phyloP scores from a whole-genome alignment of 306 rosid species.

The Phaseolus lunatus region DNA sequence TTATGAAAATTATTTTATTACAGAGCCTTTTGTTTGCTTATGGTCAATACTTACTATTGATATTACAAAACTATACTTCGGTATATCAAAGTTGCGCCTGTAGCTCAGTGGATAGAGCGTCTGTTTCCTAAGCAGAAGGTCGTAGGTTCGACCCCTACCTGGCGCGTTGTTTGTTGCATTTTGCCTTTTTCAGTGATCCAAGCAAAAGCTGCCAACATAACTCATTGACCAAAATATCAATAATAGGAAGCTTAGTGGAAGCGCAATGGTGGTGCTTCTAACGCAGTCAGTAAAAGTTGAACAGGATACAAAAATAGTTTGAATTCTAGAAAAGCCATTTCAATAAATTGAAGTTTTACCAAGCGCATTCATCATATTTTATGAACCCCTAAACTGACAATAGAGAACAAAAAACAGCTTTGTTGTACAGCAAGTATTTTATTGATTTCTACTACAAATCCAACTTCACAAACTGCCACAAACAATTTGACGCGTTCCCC shows the following conservation, averaged over 20 bases:
- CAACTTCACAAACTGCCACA: conserved; percentile 22
- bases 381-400: conserved; percentile 29
- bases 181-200: not conserved
- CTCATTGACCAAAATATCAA: too few relatives aligned
- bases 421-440: conserved; percentile 20
- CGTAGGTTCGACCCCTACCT: conserved; percentile 96
- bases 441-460: conserved; percentile 37
- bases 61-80: too few relatives aligned
- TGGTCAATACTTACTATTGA: too few relatives aligned
- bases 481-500: conserved; percentile 28
- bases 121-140: conserved; percentile 97
- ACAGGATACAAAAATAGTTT: not conserved
- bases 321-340: not conserved
- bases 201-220: not conserved
- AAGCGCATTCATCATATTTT: conserved; percentile 10
- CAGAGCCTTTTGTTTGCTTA: too few relatives aligned
- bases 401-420: not conserved
- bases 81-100: conserved; percentile 51
- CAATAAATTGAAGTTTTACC: conserved; percentile 5
- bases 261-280: too few relatives aligned
- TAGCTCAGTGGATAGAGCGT: conserved; percentile 98
- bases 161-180: conserved; percentile 48
- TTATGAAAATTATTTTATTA: too few relatives aligned
- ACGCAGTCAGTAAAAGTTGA: too few relatives aligned
- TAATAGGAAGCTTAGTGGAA: too few relatives aligned